These are phyloP conservation scores for Candida saitoana DNA, from an alignment of 805 yeast species.

Conservation along the genomic window DNA sequence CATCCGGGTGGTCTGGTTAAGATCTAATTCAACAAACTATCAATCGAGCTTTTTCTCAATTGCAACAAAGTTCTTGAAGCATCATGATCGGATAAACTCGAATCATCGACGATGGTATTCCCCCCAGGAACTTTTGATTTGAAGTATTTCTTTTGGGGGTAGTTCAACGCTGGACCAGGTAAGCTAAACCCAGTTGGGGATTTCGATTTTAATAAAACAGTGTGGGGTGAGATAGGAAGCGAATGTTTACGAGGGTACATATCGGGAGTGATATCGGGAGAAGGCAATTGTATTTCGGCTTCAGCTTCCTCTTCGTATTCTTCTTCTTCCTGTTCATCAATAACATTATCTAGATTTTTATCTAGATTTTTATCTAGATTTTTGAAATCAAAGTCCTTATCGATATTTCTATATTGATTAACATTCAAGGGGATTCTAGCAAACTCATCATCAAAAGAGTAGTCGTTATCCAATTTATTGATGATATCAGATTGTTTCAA, in stretches of 20 bases:
- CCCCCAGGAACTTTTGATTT: constrained; percentile 25
- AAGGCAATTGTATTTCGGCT: constrained; percentile 18
- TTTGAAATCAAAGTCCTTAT: constrained; percentile 51
- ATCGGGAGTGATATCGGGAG: constrained; percentile 37
- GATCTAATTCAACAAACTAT: constrained; percentile 37
- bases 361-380: constrained; percentile 12
- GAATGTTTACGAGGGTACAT: constrained; percentile 26
- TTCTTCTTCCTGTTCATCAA: constrained; percentile 3
- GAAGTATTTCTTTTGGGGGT: constrained; percentile 30
- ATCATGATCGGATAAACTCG: constrained; percentile 23
- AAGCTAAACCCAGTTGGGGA: constrained; percentile 19
- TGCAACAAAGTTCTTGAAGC: constrained; percentile 38
- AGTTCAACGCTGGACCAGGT: constrained; percentile 38
- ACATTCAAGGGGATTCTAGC: constrained; percentile 55
- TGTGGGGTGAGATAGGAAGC: constrained; percentile 19
- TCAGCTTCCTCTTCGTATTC: constrained; percentile 5
- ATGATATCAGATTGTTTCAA: constrained; percentile 48
- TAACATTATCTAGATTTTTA: background rate
- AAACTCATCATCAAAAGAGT: constrained; percentile 44
- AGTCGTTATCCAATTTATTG: constrained; percentile 13
- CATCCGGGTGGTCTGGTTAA: too few relatives aligned
- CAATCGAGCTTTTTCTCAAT: constrained; percentile 39
- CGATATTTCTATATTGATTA: constrained; percentile 56
- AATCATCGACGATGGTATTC: constrained; percentile 21
- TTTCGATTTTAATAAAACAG: constrained; percentile 7